Conservation (phyloP, 2,329 filamentous ascomycete species). For the Coniella lustricola region DNA sequence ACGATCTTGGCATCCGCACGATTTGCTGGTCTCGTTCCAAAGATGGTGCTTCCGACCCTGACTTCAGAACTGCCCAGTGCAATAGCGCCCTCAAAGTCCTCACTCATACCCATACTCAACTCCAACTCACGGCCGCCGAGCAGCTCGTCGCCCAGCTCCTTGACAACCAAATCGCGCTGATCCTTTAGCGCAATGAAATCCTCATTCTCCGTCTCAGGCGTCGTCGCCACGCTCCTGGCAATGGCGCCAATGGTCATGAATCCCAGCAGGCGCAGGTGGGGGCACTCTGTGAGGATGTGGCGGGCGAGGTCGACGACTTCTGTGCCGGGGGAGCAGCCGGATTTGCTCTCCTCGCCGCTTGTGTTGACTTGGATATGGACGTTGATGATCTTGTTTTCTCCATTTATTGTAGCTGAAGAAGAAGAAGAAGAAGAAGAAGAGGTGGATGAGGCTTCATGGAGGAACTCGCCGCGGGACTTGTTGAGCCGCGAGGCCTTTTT, state of each 20-base stretch:
- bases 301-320: constrained; percentile 59
- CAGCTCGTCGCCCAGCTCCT: constrained; percentile 45
- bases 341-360: constrained; percentile 77
- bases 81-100: constrained; percentile 89
- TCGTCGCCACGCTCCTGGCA: constrained; percentile 69
- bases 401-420: not conserved
- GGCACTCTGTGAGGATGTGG: constrained; percentile 60
- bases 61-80: constrained; percentile 80
- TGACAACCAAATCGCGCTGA: constrained; percentile 62
- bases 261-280: constrained; percentile 67
- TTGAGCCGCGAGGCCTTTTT: constrained; percentile 86
- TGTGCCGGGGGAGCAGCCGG: constrained; percentile 64
- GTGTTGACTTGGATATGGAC: constrained; percentile 96
- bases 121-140: constrained; percentile 52
- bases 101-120: constrained; percentile 98
- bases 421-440: not conserved
- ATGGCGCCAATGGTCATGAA: constrained; percentile 98
- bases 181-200: constrained; percentile 69
- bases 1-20: constrained; percentile 63
- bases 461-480: constrained; percentile 55
- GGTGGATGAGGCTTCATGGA: constrained; percentile 11
- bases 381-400: constrained; percentile 37
- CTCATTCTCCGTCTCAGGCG: constrained; percentile 76
- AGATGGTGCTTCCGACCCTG: constrained; percentile 87
- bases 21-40: constrained; percentile 74